Conservation (phyloP, 805 yeast genomes). For the Clavispora phyllophila region DNA sequence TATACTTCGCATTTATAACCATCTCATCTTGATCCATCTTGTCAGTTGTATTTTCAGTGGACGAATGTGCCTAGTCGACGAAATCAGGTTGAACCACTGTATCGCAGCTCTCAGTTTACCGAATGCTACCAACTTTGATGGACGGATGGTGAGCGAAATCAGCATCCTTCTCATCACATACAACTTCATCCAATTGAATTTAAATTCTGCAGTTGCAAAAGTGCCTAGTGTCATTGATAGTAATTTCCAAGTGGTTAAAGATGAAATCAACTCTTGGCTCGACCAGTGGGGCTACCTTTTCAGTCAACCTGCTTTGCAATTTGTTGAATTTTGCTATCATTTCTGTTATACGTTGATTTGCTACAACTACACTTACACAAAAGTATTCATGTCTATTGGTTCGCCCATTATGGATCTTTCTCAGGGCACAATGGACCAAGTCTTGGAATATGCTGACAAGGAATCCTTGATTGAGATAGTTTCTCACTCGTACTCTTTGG, state of each 20-base stretch:
- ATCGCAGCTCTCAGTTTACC: slow-evolving; percentile 52
- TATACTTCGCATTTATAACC: slow-evolving; percentile 65
- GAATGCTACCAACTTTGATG: slow-evolving; percentile 71
- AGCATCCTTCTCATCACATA: slow-evolving; percentile 55
- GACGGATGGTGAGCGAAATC: slow-evolving; percentile 76
- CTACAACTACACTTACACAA: slow-evolving; percentile 30
- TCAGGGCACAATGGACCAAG: slow-evolving; percentile 18
- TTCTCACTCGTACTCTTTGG: slow-evolving; percentile 37
- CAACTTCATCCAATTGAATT: slow-evolving; percentile 45
- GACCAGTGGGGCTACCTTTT: slow-evolving; percentile 66
- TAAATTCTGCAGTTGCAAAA: slow-evolving; percentile 12
- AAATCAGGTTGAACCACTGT: slow-evolving; percentile 53
- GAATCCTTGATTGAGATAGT: slow-evolving; percentile 30
- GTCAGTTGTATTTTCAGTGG: slow-evolving; percentile 65
- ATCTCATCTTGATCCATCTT: slow-evolving; percentile 60
- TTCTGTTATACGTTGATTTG: slow-evolving; percentile 51
- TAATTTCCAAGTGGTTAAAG: slow-evolving; percentile 33
- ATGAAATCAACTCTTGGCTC: slow-evolving; percentile 56
- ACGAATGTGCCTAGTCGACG: slow-evolving; percentile 58
- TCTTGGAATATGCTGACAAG: slow-evolving; percentile 22
- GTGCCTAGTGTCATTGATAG: slow-evolving; percentile 12
- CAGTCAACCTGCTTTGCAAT: slow-evolving; percentile 67
- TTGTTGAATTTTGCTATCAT: slow-evolving; percentile 66
- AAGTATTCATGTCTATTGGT: slow-evolving; percentile 4
- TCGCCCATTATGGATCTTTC: slow-evolving; percentile 6